Base-by-base conservation (phyloP, 1,139 yeast species). In the Nematodospora anomalae region DNA sequence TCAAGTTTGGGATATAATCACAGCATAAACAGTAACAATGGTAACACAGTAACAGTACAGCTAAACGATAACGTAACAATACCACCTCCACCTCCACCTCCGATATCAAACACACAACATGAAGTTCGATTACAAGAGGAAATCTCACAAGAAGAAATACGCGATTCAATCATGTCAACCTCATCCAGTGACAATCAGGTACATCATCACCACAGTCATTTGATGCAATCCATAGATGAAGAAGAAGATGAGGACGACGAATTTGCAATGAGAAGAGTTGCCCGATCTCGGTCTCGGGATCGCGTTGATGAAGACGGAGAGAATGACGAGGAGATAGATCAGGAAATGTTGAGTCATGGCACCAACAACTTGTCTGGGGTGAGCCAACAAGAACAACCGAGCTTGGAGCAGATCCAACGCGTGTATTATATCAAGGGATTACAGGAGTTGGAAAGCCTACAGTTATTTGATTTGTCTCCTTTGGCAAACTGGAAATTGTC, bases 401-500 rank as follows among this genome's bases (percentile, higher is more conserved):
- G 64, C 6, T 44, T 62, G 27, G 72, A 67, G 45, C 69, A 65
- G 40, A 52, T 63, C 3, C 76, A 70, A 45, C 45, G 63, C 25
- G 72, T 70, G 3, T 74, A 69, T 45, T 68, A 71, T 40, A 42
- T 60, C 6, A 61, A 62, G 39, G 86, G 83, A 0, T 55, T 81
- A 2, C 72, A 72, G 39, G 79, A 76, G 37, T 57, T 83, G 43
- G 90, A 83, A 42, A 58, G 62, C 4, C 52, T 69, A 22, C 89
- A 86, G 8, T 53, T 79, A 11, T 63, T 74, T 3, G 97, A 92
- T 55, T 73, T 92, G 12, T 88, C 96, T 1, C 80, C 83, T 7
- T 62, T 85, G 21, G 97, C 95, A 0, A 74, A 82, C 26, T 92
- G 98, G 97, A 76, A 80, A 30, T 79, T 88, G 0, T 85, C 96